These are phyloP conservation scores for Clonostachys sp. DNA, from an alignment of 2,329 filamentous ascomycete species.

Conservation along the genomic window DNA sequence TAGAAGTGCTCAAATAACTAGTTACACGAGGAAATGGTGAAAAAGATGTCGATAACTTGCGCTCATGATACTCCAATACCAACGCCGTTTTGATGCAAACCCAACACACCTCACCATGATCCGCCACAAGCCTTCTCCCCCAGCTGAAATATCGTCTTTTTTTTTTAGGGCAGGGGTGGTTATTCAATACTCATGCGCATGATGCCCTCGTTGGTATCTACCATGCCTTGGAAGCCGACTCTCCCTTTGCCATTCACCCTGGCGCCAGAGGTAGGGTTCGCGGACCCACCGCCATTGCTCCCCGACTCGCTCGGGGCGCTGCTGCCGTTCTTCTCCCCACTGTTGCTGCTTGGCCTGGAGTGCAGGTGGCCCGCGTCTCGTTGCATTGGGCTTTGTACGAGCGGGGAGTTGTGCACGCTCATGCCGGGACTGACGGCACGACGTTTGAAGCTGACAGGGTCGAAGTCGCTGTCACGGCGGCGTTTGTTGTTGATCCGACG, in stretches of 20 bases:
- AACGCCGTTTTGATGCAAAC: too few relatives aligned
- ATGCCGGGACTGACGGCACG: constrained; percentile 88
- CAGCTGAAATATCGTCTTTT: too few relatives aligned
- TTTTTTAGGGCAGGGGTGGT: neutral
- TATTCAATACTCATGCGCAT: constrained; percentile 98
- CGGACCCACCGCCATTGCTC: constrained; percentile 15
- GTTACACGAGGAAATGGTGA: too few relatives aligned
- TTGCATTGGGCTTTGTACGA: constrained; percentile 80
- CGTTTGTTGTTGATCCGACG: constrained; percentile 77
- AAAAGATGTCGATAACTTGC: too few relatives aligned
- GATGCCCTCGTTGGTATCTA: constrained; percentile 87
- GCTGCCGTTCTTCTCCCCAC: constrained; percentile 45
- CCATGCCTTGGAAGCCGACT: constrained; percentile 87
- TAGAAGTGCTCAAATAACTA: too few relatives aligned
- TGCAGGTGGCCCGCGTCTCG: constrained; percentile 68
- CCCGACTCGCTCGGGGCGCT: constrained; percentile 47
- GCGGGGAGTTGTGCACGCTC: constrained; percentile 84
- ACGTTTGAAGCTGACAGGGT: constrained; percentile 82
- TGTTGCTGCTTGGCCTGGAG: constrained; percentile 61
- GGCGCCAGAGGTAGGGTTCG: neutral
- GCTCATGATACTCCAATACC: too few relatives aligned
- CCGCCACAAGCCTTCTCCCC: too few relatives aligned
- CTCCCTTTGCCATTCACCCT: constrained; percentile 44
- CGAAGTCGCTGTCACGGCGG: constrained; percentile 86
- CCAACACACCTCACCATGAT: too few relatives aligned